These are phyloP conservation scores for Mediolabrus comicus DNA, from an alignment of 108 stramenopile species.

Conservation along the genomic window DNA sequence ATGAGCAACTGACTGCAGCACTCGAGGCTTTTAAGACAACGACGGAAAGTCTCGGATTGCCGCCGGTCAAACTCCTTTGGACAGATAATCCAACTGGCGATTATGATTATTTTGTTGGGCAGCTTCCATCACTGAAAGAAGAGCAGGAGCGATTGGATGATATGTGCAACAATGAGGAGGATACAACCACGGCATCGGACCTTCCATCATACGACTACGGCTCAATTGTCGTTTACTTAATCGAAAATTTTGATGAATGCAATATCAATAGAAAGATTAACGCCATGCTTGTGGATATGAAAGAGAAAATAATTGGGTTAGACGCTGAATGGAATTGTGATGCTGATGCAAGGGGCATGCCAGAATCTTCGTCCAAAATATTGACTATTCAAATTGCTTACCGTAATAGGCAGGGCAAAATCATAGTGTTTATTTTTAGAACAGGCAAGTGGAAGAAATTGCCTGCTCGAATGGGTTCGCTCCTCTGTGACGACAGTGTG, in stretches of 20 bases:
- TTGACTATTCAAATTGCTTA: constrained; percentile 18
- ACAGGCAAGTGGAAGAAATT: not conserved
- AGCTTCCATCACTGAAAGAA: constrained; percentile 15
- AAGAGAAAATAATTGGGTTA: not conserved
- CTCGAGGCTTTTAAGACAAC: constrained; percentile 21
- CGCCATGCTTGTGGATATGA: constrained; percentile 5
- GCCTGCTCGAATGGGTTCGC: not conserved
- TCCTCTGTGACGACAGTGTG: constrained; percentile 7
- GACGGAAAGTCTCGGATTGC: not conserved
- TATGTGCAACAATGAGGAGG: not conserved
- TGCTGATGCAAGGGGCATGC: not conserved
- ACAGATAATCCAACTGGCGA: constrained; percentile 31
- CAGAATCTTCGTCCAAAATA: not conserved
- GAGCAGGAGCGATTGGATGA: constrained; percentile 13
- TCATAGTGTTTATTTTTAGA: not conserved
- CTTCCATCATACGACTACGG: not conserved
- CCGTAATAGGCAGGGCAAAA: not conserved
- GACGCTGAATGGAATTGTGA: constrained; percentile 27
- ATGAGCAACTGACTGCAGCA: constrained; percentile 27
- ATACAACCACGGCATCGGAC: not conserved
- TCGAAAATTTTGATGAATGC: not conserved
- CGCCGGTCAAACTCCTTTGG: not conserved
- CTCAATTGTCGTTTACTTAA: not conserved
- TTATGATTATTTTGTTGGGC: not conserved
- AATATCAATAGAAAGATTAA: constrained; percentile 8